A percentile compares a stretch with the other conserved stretches of the same genome.
Conservation (phyloP, 768 basidiomycete genomes). For the Leccinum sublutescens region DNA sequence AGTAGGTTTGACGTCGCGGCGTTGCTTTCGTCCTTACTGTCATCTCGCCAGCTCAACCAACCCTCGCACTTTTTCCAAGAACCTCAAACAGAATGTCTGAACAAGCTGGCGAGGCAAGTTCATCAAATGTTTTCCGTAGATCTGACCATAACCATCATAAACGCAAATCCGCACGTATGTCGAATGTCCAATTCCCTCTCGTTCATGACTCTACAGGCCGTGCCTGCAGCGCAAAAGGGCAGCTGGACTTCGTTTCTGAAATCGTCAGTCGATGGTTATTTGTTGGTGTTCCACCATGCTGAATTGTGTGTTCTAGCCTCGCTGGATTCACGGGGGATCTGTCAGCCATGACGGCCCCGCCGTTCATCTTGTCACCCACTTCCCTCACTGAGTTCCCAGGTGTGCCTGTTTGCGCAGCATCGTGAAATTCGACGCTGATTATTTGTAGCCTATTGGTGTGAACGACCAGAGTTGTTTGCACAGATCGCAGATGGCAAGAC, state of each 20-base stretch:
- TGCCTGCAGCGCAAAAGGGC: conserved; percentile 78
- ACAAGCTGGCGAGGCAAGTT: conserved; percentile 42
- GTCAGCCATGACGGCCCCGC: conserved; percentile 79
- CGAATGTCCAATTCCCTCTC: conserved; percentile 22
- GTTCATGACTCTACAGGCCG: conserved; percentile 45
- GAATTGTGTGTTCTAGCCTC: conserved; percentile 46
- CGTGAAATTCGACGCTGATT: conserved; percentile 4
- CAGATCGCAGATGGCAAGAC: conserved; percentile 76
- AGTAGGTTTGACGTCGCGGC: neutral
- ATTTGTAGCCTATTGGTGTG: conserved; percentile 88
- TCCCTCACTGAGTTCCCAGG: conserved; percentile 93
- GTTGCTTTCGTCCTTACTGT: conserved; percentile 8
- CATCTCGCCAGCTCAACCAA: conserved; percentile 13
- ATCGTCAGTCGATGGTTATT: conserved; percentile 53
- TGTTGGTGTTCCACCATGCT: conserved; percentile 1
- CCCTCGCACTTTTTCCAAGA: neutral
- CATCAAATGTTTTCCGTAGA: conserved; percentile 21
- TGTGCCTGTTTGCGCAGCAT: conserved; percentile 32
- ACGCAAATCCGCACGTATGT: conserved; percentile 37
- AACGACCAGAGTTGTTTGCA: conserved; percentile 87
- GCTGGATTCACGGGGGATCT: conserved; percentile 87
- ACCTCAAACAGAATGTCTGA: conserved; percentile 31
- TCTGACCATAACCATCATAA: conserved; percentile 26
- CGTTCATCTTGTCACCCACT: conserved; percentile 89
- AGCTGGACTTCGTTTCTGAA: conserved; percentile 93